Evolutionary conservation across 2,329 filamentous ascomycete genomes (phyloP).

Genomic region (Phialemoniopsis sp.): DNA sequence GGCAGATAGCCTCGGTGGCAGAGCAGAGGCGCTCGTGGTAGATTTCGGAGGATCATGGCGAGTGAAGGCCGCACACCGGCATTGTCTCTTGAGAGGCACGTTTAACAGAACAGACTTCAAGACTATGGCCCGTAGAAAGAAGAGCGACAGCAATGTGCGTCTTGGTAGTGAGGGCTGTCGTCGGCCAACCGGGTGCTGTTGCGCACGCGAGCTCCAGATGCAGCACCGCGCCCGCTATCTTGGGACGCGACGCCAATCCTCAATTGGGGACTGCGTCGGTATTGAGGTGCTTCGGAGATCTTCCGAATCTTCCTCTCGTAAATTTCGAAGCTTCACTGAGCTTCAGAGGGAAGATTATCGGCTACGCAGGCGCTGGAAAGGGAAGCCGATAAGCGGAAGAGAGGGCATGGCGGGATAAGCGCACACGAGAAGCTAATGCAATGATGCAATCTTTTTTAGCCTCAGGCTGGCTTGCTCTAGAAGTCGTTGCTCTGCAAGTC

Average conservation of each 20-base stretch:
- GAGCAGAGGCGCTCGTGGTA: constrained; percentile 10
- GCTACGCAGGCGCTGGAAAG: too few species aligned
- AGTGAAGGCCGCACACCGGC: not conserved
- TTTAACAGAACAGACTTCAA: too few species aligned
- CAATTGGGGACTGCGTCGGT: too few species aligned
- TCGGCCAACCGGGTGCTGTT: too few species aligned
- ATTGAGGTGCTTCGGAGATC: not conserved
- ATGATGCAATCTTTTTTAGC: constrained; percentile 3
- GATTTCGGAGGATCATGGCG: constrained; percentile 9
- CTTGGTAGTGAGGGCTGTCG: too few species aligned
- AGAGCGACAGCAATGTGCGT: not conserved
- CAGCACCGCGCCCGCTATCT: too few species aligned
- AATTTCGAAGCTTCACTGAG: not conserved
- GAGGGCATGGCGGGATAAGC: not conserved
- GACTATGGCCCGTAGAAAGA: not conserved
- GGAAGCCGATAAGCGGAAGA: not conserved
- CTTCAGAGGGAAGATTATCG: not conserved
- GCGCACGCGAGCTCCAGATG: too few species aligned
- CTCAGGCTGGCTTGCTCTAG: not conserved
- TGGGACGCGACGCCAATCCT: too few species aligned
- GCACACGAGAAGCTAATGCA: not conserved
- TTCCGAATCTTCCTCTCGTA: not conserved
- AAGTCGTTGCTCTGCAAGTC: too few species aligned
- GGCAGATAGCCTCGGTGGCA: constrained; percentile 4
- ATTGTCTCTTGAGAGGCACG: not conserved